Evolutionary conservation across 805 yeast genomes (phyloP), one percentile per base, ranked within the genome.

Genomic region (Metschnikowia borealis): DNA sequence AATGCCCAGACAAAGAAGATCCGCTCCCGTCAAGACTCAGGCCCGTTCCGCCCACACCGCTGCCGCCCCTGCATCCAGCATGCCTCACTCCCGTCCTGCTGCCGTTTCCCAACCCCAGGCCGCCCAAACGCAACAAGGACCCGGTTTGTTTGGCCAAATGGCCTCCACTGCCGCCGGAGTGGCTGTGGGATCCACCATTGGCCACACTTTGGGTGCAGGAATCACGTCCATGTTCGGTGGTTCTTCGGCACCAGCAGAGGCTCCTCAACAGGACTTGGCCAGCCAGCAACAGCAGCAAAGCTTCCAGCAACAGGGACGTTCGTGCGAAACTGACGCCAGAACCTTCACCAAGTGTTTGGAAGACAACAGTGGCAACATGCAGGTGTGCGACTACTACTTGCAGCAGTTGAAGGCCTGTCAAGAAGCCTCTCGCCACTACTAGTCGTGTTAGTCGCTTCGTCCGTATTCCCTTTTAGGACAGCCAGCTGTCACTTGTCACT

Each of bases 131-230:
- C 78, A 77, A 53, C 79, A 75, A 55, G 72, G 76, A 21, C 97
- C 97, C 44, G 97, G 98, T 62, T 62, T 92, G 67, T 91, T 92
- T 63, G 87, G 92, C 53, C 96, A 94, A 74, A 94, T 94, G 99
- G 98, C 98, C 37, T 79, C 96, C 44, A 94, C 99, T 44, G 99
- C 99, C 49, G 99, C 98, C 45, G 99, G 99, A 84, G 99, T 94
- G 41, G 99, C 98, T 48, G 97, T 94, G 50, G 99, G 99, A 63
- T 89, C 97, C 47, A 85, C 98, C 54, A 84, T 92, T 49, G 99
- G 99, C 55, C 99, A 94, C 79, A 89, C 97, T 38, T 60, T 92
- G 52, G 97, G 97, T 74, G 96, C 96, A 55, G 98, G 98, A 63
- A 75, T 94, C 62, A 84, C 96, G 46, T 79, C 89, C 46, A 72